Conservation (phyloP, 2,329 filamentous ascomycete genomes). For the Lecanicillium sp. region DNA sequence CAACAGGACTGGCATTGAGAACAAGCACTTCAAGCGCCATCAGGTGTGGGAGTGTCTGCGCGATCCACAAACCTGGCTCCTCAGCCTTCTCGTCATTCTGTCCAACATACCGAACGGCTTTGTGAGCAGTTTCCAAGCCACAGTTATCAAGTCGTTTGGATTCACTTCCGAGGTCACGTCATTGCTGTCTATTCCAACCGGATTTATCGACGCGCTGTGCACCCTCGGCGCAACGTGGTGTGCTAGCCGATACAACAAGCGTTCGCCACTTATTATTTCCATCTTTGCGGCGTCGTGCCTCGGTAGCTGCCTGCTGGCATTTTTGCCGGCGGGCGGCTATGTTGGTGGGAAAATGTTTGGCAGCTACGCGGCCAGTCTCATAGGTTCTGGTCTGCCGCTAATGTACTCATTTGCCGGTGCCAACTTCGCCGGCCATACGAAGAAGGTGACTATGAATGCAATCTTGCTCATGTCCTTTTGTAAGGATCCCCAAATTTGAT, state of each 20-base stretch:
- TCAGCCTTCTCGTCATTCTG: constrained; percentile 37
- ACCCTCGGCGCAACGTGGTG: neutral
- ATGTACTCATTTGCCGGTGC: neutral
- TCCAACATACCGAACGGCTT: constrained; percentile 15
- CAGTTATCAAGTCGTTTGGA: constrained; percentile 13
- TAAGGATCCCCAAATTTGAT: neutral
- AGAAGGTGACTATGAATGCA: neutral
- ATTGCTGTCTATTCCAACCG: constrained; percentile 14
- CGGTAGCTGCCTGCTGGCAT: constrained; percentile 1
- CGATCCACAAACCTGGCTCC: constrained; percentile 46
- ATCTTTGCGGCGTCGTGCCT: neutral
- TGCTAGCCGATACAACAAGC: neutral
- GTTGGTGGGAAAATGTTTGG: neutral
- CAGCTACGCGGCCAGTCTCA: neutral
- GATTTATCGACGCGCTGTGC: constrained; percentile 1
- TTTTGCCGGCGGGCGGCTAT: neutral
- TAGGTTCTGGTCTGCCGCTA: neutral
- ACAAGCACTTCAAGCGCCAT: constrained; percentile 35
- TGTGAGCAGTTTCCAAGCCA: constrained; percentile 12
- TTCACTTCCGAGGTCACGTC: constrained; percentile 9
- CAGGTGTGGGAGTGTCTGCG: constrained; percentile 35
- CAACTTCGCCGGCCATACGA: constrained; percentile 1
- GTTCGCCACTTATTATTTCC: neutral
- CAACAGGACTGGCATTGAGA: constrained; percentile 44
- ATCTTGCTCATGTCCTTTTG: neutral